A percentile compares a stretch with the other conserved stretches of the same genome.
Conservation (phyloP, 2,329 filamentous ascomycete genomes). For the Aspergillus pseudotamarii region DNA sequence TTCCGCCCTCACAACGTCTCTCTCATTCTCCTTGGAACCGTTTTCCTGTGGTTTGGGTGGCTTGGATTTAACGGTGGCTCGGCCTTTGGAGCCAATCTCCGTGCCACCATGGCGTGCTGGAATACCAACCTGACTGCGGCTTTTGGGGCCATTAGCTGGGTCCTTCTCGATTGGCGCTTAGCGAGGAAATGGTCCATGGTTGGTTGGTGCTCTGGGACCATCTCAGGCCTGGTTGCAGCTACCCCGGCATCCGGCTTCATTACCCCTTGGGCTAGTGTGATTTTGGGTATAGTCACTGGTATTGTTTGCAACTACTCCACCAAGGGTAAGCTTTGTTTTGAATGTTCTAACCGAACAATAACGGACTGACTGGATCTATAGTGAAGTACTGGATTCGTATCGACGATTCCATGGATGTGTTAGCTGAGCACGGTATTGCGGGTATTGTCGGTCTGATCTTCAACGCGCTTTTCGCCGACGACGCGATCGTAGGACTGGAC, state of each 20-base stretch:
- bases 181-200: constrained; percentile 94
- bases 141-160: constrained; percentile 92
- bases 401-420: constrained; percentile 87
- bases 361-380: constrained; percentile 28
- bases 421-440: constrained; percentile 84
- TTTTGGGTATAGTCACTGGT: constrained; percentile 64
- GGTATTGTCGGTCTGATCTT: constrained; percentile 79
- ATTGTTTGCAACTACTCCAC: constrained; percentile 81
- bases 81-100: constrained; percentile 88
- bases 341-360: not conserved
- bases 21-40: constrained; percentile 90
- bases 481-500: constrained; percentile 74
- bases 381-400: constrained; percentile 76
- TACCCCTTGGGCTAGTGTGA: constrained; percentile 64
- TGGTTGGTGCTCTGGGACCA: constrained; percentile 87
- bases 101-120: constrained; percentile 96
- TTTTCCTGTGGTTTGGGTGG: constrained; percentile 98
- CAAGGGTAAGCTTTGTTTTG: constrained; percentile 67
- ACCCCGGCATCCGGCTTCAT: constrained; percentile 83
- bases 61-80: constrained; percentile 98
- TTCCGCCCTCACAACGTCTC: constrained; percentile 99
- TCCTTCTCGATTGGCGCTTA: constrained; percentile 90
- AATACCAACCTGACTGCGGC: constrained; percentile 93
- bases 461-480: constrained; percentile 75
- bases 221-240: constrained; percentile 84